Conservation (phyloP, 768 basidiomycete species). For the Xanthoconium stramineum region DNA sequence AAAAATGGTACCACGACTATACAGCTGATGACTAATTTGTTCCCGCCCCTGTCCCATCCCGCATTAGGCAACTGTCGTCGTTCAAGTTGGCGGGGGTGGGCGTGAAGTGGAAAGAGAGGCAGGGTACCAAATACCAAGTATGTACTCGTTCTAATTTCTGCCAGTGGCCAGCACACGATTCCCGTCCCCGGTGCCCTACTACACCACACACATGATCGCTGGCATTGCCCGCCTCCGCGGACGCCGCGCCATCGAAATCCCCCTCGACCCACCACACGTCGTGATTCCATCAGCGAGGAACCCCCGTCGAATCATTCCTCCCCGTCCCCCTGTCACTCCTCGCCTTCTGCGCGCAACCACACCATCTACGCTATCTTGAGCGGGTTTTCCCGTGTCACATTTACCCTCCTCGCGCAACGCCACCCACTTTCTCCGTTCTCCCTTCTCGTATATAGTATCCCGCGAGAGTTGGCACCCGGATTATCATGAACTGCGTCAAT, state of each 20-base stretch:
- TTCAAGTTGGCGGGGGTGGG: slow-evolving; percentile 3
- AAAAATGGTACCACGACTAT: slow-evolving; percentile 3
- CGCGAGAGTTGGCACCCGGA: too few species aligned
- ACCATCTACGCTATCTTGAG: too few species aligned
- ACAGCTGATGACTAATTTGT: slow-evolving; percentile 21
- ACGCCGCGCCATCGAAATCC: slow-evolving; percentile 44
- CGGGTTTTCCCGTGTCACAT: too few species aligned
- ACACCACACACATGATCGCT: neutral
- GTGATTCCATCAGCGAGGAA: slow-evolving; percentile 54
- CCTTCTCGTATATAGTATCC: too few species aligned
- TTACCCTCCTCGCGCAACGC: too few species aligned
- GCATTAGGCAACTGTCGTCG: slow-evolving; percentile 23
- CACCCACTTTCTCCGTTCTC: too few species aligned
- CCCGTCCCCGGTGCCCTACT: too few species aligned
- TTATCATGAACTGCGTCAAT: too few species aligned
- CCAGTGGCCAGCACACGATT: too few species aligned
- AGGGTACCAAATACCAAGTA: too few species aligned
- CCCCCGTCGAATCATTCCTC: slow-evolving; percentile 47
- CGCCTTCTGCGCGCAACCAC: neutral
- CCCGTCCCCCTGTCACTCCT: slow-evolving; percentile 39
- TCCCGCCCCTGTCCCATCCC: slow-evolving; percentile 15
- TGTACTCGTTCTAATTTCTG: too few species aligned
- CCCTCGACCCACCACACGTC: slow-evolving; percentile 33
- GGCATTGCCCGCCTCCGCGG: slow-evolving; percentile 28
- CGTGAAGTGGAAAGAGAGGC: neutral